Evolutionary conservation across 768 basidiomycete genomes (phyloP).

Genomic region (Trametes coccinea): DNA sequence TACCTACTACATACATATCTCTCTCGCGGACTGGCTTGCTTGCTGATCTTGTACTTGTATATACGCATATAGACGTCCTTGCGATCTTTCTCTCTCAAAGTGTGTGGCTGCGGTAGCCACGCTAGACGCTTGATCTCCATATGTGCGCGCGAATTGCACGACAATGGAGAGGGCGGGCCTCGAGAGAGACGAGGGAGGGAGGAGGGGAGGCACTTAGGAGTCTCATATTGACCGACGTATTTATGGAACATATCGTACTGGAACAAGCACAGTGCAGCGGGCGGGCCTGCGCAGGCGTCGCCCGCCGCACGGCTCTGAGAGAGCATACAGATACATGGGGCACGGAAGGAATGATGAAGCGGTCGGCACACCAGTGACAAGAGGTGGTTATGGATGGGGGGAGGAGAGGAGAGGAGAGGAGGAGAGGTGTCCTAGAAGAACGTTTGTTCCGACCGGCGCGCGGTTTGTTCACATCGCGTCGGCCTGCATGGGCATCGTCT

Average conservation of each 20-base stretch:
- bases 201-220: background rate
- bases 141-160: too few relatives aligned
- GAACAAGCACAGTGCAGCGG: background rate
- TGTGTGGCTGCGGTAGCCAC: too few relatives aligned
- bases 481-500: slow-evolving; percentile 64
- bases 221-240: slow-evolving; percentile 6
- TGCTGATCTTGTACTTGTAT: slow-evolving; percentile 6
- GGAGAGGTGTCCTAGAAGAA: background rate
- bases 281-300: background rate
- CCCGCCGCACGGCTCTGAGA: background rate
- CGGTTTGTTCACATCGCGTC: slow-evolving; percentile 39
- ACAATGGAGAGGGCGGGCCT: too few relatives aligned
- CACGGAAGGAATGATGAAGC: background rate
- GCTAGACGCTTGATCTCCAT: too few relatives aligned
- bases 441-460: background rate
- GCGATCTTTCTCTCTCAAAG: background rate
- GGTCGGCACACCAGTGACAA: too few relatives aligned
- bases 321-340: slow-evolving; percentile 14
- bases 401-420: background rate
- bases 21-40: background rate
- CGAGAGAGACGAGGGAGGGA: too few relatives aligned
- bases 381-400: too few relatives aligned
- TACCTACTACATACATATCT: background rate
- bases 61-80: background rate
- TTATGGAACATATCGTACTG: slow-evolving; percentile 2